phyloP scores from a whole-genome alignment of 176 grass and related monocot species.

The maize (Zea mays) region Zm-B73-REFERENCE-NAM-5.0 NC_050103.1:167952001-167952500 shows the following conservation, averaged over 20 bases:
- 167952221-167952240: neutral
- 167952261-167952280: neutral
- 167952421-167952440: neutral
- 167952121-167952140: neutral
- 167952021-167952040: neutral
- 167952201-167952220: neutral
- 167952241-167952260: neutral
- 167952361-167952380: constrained; percentile 46
- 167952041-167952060: constrained; percentile 2
- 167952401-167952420: neutral
- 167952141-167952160: neutral
- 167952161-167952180: neutral
- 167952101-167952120: neutral
- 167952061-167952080: neutral
- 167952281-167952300: neutral
- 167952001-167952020: no score
- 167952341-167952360: constrained; percentile 74
- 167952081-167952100: constrained; percentile 2
- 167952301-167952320: neutral
- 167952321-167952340: constrained; percentile 55
- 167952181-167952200: neutral
- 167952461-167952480: neutral
- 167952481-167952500: neutral
- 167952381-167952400: constrained; percentile 32
- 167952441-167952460: neutral